These are phyloP conservation scores for Torrubiella hemipterigena DNA, from an alignment of 2,329 filamentous ascomycete species.

Conservation along the genomic window DNA sequence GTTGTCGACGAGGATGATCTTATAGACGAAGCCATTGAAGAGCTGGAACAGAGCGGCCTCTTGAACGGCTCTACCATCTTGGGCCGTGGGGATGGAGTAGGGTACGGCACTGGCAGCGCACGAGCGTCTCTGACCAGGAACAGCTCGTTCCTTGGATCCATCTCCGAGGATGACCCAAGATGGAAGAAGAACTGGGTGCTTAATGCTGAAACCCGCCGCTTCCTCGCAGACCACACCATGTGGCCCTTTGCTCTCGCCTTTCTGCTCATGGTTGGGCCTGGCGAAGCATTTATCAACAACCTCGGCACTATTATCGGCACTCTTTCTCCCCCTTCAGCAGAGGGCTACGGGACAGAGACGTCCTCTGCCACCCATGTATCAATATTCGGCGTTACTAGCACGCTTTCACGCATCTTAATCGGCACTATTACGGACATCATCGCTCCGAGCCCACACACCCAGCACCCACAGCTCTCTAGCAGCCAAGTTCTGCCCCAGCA, in stretches of 20 bases:
- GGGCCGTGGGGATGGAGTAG: constrained; percentile 34
- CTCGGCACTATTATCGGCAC: constrained; percentile 88
- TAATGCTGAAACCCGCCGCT: constrained; percentile 79
- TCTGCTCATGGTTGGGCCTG: constrained; percentile 84
- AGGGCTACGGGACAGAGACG: constrained; percentile 31
- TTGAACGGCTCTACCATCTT: constrained; percentile 67
- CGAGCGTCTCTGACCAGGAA: constrained; percentile 31
- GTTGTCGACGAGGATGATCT: constrained; percentile 78
- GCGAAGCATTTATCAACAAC: constrained; percentile 98
- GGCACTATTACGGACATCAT: constrained; percentile 82
- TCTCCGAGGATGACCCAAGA: constrained; percentile 34
- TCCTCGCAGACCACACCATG: constrained; percentile 84
- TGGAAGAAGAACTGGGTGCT: constrained; percentile 82
- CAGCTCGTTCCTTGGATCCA: constrained; percentile 24
- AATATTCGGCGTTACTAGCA: constrained; percentile 82
- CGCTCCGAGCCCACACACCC: constrained; percentile 54
- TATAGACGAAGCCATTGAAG: constrained; percentile 81
- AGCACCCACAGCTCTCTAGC: constrained; percentile 36
- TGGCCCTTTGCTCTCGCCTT: constrained; percentile 89
- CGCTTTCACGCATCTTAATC: constrained; percentile 77
- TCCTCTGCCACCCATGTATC: constrained; percentile 81
- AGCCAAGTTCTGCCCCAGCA: constrained; percentile 13
- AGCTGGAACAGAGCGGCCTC: constrained; percentile 79
- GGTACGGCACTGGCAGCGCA: constrained; percentile 50
- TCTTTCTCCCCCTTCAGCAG: constrained; percentile 49